These are phyloP conservation scores for Raffaelea deltoideospora DNA, from an alignment of 2,329 filamentous ascomycete genomes.

Conservation along the genomic window DNA sequence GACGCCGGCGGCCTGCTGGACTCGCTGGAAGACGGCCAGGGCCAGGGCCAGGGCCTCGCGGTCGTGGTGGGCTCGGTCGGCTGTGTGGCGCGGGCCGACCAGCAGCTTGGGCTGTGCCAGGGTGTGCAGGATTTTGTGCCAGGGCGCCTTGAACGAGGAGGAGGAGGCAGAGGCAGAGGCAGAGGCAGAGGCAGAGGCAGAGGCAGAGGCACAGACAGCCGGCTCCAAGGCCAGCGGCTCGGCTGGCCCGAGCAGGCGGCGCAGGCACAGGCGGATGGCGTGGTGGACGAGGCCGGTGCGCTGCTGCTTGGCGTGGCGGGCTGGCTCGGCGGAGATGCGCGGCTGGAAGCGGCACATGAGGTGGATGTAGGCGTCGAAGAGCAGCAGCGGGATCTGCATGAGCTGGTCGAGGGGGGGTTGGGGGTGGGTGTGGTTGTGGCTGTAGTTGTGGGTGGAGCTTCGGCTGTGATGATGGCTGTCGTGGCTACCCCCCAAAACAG, in stretches of 20 bases:
- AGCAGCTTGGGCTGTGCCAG: conserved; percentile 21
- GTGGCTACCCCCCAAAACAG: too few relatives aligned
- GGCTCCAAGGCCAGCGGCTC: conserved; percentile 11
- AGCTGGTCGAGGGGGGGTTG: conserved; percentile 6
- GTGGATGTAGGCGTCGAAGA: conserved; percentile 35
- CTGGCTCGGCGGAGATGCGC: conserved; percentile 9
- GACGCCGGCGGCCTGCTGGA: conserved; percentile 15
- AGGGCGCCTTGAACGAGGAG: conserved; percentile 23
- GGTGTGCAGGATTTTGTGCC: conserved; percentile 25
- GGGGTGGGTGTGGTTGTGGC: not conserved
- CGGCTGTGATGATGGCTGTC: not conserved
- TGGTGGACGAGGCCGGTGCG: conserved; percentile 14
- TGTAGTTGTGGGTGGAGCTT: conserved; percentile 1
- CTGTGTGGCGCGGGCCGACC: conserved; percentile 8
- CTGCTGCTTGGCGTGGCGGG: conserved; percentile 9
- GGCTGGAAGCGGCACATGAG: conserved; percentile 30
- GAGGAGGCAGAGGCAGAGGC: too few relatives aligned
- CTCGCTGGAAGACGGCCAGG: conserved; percentile 15
- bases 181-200: too few relatives aligned
- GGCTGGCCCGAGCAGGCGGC: too few relatives aligned
- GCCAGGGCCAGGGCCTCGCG: conserved; percentile 17
- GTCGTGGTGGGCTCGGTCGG: conserved; percentile 11
- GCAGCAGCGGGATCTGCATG: conserved; percentile 14
- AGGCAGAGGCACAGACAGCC: too few relatives aligned
- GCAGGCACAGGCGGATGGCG: conserved; percentile 18